Evolutionary conservation across 345 rosid genomes (phyloP).

Genomic region (Ceriops zippeliana): DNA sequence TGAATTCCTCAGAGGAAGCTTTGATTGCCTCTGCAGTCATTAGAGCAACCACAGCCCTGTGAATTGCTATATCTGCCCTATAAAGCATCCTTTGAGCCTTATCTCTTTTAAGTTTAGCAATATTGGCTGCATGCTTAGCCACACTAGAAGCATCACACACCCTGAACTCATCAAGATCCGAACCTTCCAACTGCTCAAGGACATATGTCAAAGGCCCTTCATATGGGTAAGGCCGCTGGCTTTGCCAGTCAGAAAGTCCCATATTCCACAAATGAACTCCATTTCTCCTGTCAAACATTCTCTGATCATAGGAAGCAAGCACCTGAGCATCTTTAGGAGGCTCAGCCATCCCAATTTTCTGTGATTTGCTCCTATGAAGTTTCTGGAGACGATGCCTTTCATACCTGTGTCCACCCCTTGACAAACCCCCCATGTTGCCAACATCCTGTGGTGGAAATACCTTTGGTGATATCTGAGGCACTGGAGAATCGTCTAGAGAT

Average conservation of each 20-base stretch:
- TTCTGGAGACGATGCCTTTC: slow-evolving; percentile 46
- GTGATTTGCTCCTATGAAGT: slow-evolving; percentile 46
- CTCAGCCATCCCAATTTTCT: slow-evolving; percentile 32
- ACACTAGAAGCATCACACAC: slow-evolving; percentile 72
- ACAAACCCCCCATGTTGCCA: slow-evolving; percentile 39
- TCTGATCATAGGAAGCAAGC: slow-evolving; percentile 29
- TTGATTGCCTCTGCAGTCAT: slow-evolving; percentile 83
- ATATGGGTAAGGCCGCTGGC: slow-evolving; percentile 31
- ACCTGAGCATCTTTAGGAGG: slow-evolving; percentile 31
- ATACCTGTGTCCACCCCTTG: slow-evolving; percentile 43
- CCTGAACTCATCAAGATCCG: slow-evolving; percentile 63
- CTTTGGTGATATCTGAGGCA: slow-evolving; percentile 51
- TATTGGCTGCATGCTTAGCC: slow-evolving; percentile 58
- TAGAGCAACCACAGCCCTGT: slow-evolving; percentile 85
- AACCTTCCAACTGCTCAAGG: slow-evolving; percentile 40
- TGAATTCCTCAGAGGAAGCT: slow-evolving; percentile 49
- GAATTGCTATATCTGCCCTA: slow-evolving; percentile 80
- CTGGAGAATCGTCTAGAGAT: slow-evolving; percentile 48
- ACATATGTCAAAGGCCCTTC: slow-evolving; percentile 40
- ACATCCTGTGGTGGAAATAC: slow-evolving; percentile 32
- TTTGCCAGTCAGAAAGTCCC: slow-evolving; percentile 50
- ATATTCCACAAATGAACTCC: slow-evolving; percentile 41
- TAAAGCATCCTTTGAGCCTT: slow-evolving; percentile 69
- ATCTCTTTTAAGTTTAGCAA: slow-evolving; percentile 79
- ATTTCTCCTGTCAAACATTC: slow-evolving; percentile 48